Conservation (phyloP, 768 basidiomycete genomes). For the Pleurotus ostreatus region DNA sequence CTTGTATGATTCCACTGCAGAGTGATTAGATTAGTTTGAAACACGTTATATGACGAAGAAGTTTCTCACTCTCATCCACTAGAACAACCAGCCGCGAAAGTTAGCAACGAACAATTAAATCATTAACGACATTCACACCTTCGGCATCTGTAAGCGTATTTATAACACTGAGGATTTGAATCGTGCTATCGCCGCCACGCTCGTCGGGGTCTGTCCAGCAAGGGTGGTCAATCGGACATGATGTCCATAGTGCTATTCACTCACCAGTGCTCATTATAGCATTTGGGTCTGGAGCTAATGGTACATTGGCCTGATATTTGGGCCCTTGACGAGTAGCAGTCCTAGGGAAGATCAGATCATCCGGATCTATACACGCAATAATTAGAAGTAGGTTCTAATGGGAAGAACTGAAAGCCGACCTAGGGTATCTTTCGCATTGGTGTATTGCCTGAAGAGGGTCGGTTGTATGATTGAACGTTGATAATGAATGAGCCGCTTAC, state of each 20-base stretch:
- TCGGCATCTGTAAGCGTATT: constrained; percentile 63
- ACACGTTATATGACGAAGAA: not conserved
- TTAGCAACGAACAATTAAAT: constrained; percentile 18
- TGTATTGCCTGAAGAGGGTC: constrained; percentile 62
- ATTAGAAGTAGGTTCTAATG: constrained; percentile 12
- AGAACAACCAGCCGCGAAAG: constrained; percentile 11
- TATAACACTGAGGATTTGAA: constrained; percentile 67
- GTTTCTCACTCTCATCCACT: constrained; percentile 55
- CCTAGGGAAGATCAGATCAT: constrained; percentile 95
- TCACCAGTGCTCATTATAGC: constrained; percentile 35
- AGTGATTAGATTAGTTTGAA: not conserved
- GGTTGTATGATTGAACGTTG: constrained; percentile 5
- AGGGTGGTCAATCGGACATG: constrained; percentile 9
- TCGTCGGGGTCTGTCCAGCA: constrained; percentile 50
- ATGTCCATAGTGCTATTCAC: not conserved
- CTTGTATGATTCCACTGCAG: constrained; percentile 51
- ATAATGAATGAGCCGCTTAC: constrained; percentile 40
- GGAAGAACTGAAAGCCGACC: constrained; percentile 41
- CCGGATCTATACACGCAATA: constrained; percentile 60
- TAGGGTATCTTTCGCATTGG: constrained; percentile 87
- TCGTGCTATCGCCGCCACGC: constrained; percentile 64
- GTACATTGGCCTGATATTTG: constrained; percentile 75
- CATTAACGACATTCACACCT: constrained; percentile 40
- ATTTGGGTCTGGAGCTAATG: constrained; percentile 36
- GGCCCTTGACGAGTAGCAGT: constrained; percentile 87